phyloP scores from a whole-genome alignment of 2,329 filamentous ascomycete genomes.

The Ilyonectria sp. region DNA sequence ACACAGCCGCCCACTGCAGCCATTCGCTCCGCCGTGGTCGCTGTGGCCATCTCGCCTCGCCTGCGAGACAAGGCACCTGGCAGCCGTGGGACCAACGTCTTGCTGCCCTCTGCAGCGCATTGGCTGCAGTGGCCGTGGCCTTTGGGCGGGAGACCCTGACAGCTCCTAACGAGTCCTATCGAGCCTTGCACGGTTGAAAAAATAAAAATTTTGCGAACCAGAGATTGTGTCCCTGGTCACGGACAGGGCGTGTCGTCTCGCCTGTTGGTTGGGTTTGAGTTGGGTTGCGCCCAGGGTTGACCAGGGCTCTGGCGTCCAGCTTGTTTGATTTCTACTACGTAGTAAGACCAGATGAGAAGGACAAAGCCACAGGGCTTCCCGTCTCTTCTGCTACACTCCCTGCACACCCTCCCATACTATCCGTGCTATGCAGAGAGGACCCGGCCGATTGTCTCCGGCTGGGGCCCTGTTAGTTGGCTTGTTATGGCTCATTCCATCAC shows the following conservation, averaged over 20 bases:
- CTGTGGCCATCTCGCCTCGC: conserved; percentile 9
- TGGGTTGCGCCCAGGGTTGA: conserved; percentile 22
- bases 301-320: conserved; percentile 21
- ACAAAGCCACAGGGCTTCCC: conserved; percentile 20
- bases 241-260: conserved; percentile 21
- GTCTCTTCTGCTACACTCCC: conserved; percentile 16
- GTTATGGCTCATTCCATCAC: conserved; percentile 33
- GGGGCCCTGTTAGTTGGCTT: conserved; percentile 32
- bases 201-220: conserved; percentile 1
- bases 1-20: conserved; percentile 40
- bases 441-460: conserved; percentile 39
- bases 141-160: conserved; percentile 12
- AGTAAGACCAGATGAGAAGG: conserved; percentile 17
- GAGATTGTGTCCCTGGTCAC: conserved; percentile 18
- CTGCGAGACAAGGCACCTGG: conserved; percentile 2
- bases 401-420: conserved; percentile 21
- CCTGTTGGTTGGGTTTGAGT: conserved; percentile 20
- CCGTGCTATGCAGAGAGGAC: conserved; percentile 14
- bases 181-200: conserved; percentile 7
- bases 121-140: not conserved
- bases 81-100: conserved; percentile 7
- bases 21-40: conserved; percentile 7
- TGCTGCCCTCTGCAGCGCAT: conserved; percentile 6
- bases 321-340: conserved; percentile 6
- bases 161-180: conserved; percentile 7